A percentile compares a stretch with the other conserved stretches of the same genome.
These are phyloP conservation scores for Elsinoe australis DNA, from an alignment of 2,329 filamentous ascomycete genomes.

Conservation along the genomic window DNA sequence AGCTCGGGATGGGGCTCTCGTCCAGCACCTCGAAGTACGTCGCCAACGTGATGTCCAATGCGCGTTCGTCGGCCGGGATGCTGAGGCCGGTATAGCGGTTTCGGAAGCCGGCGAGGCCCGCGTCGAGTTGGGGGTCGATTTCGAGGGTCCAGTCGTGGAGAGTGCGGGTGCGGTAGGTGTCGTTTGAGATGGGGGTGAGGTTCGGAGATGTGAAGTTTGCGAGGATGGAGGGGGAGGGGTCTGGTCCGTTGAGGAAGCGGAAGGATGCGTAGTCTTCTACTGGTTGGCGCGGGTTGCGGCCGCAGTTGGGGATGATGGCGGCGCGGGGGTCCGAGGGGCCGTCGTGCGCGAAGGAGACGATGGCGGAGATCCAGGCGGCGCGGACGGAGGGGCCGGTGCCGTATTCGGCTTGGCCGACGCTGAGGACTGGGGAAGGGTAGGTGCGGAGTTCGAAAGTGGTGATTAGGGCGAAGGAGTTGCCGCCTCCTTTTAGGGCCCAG, in stretches of 20 bases:
- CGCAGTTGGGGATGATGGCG: conserved; percentile 20
- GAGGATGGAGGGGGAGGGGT: background rate
- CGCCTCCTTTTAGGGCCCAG: conserved; percentile 26
- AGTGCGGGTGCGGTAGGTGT: conserved; percentile 19
- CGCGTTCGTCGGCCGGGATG: conserved; percentile 5
- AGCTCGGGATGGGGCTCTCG: background rate
- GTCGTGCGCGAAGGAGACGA: conserved; percentile 19
- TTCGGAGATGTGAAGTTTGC: conserved; percentile 24
- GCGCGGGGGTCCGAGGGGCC: conserved; percentile 17
- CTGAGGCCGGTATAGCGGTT: conserved; percentile 12
- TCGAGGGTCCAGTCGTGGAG: conserved; percentile 16
- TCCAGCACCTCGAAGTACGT: background rate
- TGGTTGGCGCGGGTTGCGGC: conserved; percentile 6
- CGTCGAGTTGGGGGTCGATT: conserved; percentile 3
- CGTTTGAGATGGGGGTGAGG: conserved; percentile 20
- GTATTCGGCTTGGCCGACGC: conserved; percentile 2
- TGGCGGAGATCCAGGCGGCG: conserved; percentile 22
- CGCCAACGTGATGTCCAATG: background rate
- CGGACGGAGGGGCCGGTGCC: conserved; percentile 19
- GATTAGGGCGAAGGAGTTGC: conserved; percentile 25
- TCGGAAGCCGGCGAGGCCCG: conserved; percentile 20
- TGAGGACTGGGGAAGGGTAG: conserved; percentile 21
- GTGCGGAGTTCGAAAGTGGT: conserved; percentile 25
- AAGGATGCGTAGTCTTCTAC: conserved; percentile 3
- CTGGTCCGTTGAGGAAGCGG: background rate